Evolutionary conservation across 805 yeast species (phyloP).

Genomic region (Wickerhamiella kurtzmanii): DNA sequence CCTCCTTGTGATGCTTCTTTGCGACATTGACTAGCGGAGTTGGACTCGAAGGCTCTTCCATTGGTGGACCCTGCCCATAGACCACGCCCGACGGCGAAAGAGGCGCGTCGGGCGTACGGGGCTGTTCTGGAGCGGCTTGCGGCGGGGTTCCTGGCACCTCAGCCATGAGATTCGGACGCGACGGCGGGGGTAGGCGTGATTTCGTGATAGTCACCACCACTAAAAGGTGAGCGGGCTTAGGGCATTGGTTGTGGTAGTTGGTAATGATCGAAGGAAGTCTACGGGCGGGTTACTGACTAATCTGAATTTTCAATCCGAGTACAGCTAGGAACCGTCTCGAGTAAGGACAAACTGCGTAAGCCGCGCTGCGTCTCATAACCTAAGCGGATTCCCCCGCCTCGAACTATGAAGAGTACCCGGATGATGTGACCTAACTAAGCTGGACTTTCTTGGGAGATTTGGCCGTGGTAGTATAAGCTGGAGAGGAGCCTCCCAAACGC

Average conservation of each 20-base stretch:
- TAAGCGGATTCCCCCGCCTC: no score
- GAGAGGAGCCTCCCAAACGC: no score
- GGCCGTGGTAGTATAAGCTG: no score
- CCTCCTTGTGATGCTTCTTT: background rate
- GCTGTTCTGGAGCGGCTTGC: conserved; percentile 4
- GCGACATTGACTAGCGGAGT: conserved; percentile 5
- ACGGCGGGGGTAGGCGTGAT: background rate
- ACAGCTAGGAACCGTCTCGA: no score
- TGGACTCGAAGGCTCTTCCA: conserved; percentile 16
- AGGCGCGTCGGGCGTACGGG: conserved; percentile 9
- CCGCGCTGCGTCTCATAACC: no score
- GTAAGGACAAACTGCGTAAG: no score
- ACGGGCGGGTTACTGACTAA: background rate
- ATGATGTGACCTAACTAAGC: no score
- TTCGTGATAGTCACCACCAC: background rate
- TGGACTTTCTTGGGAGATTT: no score
- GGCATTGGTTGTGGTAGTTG: conserved; percentile 1
- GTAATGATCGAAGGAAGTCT: no score
- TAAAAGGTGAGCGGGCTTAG: conserved; percentile 10
- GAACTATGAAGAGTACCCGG: no score
- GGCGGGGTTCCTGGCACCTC: no score
- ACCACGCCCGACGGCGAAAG: conserved; percentile 9
- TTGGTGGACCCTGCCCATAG: conserved; percentile 16
- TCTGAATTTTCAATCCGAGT: background rate
- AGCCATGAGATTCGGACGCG: no score